Percentiles rank a stretch among this genome's conserved stretches.
phyloP scores from a whole-genome alignment of 257 asterid species.

The Buddleja alternifolia region DNA sequence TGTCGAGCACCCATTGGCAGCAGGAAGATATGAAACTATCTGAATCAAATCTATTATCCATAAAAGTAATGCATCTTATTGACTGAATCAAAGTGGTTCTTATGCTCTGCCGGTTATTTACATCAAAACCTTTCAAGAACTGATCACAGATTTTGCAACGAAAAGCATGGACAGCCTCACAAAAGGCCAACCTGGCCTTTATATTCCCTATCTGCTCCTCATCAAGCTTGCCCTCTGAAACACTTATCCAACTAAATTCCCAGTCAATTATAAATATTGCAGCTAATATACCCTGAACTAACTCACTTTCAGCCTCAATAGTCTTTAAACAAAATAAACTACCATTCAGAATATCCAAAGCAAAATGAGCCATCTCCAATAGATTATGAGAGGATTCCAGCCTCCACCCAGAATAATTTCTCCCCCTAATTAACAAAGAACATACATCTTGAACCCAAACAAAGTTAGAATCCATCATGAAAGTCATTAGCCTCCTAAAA shows the following conservation, averaged over 20 bases:
- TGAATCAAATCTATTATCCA: conserved; percentile 50
- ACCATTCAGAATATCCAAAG: conserved; percentile 71
- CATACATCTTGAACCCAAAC: conserved; percentile 73
- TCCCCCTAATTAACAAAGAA: conserved; percentile 48
- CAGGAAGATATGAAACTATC: conserved; percentile 62
- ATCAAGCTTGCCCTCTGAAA: conserved; percentile 47
- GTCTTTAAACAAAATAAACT: conserved; percentile 64
- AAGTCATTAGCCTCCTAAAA: conserved; percentile 52
- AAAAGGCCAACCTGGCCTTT: conserved; percentile 59
- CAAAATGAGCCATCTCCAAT: conserved; percentile 69
- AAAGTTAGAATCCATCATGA: conserved; percentile 68
- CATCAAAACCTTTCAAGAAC: conserved; percentile 47
- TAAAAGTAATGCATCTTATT: conserved; percentile 48
- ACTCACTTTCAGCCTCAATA: conserved; percentile 53
- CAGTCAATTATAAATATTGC: conserved; percentile 72
- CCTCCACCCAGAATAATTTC: conserved; percentile 37
- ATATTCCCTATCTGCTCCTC: conserved; percentile 44
- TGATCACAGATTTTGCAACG: conserved; percentile 49
- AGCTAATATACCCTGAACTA: conserved; percentile 70
- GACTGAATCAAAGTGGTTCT: conserved; percentile 60
- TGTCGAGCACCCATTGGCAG: conserved; percentile 72
- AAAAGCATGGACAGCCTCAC: conserved; percentile 61
- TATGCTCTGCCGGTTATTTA: conserved; percentile 45
- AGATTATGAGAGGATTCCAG: conserved; percentile 46
- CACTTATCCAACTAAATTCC: conserved; percentile 67